These are phyloP conservation scores for Mucuna pruriens DNA, from an alignment of 306 rosid species.

Conservation along the genomic window DNA sequence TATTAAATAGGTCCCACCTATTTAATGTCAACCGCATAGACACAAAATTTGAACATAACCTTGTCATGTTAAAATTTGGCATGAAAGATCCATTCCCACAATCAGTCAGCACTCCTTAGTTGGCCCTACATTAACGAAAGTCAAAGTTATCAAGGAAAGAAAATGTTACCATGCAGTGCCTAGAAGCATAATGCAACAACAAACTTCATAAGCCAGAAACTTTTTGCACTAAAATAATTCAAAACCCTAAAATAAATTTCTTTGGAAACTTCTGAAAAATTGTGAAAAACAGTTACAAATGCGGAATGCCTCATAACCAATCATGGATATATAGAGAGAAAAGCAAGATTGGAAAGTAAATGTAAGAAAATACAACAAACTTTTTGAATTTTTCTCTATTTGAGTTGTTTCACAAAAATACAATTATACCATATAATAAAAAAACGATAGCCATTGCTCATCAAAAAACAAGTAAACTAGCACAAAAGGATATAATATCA, in stretches of 20 bases:
- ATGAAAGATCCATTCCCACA: not conserved
- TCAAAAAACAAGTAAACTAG: constrained; percentile 12
- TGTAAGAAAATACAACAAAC: constrained; percentile 1
- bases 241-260: not conserved
- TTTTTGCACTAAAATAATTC: constrained; percentile 13
- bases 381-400: not conserved
- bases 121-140: not conserved
- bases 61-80: not conserved
- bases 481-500: constrained; percentile 26
- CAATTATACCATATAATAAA: constrained; percentile 14
- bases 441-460: not conserved
- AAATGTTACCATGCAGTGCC: constrained; percentile 16
- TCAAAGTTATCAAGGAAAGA: not conserved
- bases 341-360: not conserved
- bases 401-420: constrained; percentile 9
- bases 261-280: constrained; percentile 18
- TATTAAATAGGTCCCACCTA: not conserved
- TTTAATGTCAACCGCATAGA: no score
- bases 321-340: not conserved
- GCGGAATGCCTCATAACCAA: constrained; percentile 3
- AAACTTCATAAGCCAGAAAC: constrained; percentile 24
- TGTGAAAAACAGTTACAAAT: not conserved
- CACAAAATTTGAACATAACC: not conserved
- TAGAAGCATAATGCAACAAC: constrained; percentile 13
- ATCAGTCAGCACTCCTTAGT: not conserved